These are phyloP conservation scores for Maudiozyma humilis DNA, from an alignment of 1,139 yeast genomes.

Conservation along the genomic window DNA sequence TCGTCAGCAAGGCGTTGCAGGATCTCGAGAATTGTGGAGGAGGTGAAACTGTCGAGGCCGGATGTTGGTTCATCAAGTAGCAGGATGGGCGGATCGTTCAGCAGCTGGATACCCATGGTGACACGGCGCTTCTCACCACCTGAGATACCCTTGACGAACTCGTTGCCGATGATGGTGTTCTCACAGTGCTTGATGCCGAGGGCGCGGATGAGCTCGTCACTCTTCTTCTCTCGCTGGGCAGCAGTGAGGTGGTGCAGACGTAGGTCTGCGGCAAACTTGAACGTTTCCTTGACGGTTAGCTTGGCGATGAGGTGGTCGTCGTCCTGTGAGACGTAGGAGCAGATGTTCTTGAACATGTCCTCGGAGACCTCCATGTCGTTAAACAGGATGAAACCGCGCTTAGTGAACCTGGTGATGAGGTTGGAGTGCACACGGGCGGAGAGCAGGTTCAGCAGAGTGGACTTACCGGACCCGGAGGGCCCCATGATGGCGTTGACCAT, in stretches of 20 bases:
- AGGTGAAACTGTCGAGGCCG: constrained; percentile 76
- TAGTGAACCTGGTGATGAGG: constrained; percentile 32
- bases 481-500: constrained; percentile 81
- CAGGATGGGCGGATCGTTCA: constrained; percentile 62
- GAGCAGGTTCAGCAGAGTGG: constrained; percentile 59
- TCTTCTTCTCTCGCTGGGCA: constrained; percentile 32
- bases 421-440: constrained; percentile 53
- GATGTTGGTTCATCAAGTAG: constrained; percentile 85
- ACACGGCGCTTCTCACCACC: constrained; percentile 85
- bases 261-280: constrained; percentile 61
- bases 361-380: constrained; percentile 39
- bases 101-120: constrained; percentile 69
- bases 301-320: constrained; percentile 64
- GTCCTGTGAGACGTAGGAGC: constrained; percentile 73
- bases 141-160: constrained; percentile 64
- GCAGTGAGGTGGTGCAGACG: constrained; percentile 39
- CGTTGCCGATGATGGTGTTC: constrained; percentile 67
- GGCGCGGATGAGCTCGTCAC: constrained; percentile 51
- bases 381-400: constrained; percentile 38
- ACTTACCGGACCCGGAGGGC: constrained; percentile 83
- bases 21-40: constrained; percentile 58
- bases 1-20: constrained; percentile 47
- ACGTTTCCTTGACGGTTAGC: constrained; percentile 70
- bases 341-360: constrained; percentile 41
- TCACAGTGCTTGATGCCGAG: constrained; percentile 75